Evolutionary conservation across 352 stramenopile genomes (phyloP).

Genomic region (Phytopythium ostracodes): DNA sequence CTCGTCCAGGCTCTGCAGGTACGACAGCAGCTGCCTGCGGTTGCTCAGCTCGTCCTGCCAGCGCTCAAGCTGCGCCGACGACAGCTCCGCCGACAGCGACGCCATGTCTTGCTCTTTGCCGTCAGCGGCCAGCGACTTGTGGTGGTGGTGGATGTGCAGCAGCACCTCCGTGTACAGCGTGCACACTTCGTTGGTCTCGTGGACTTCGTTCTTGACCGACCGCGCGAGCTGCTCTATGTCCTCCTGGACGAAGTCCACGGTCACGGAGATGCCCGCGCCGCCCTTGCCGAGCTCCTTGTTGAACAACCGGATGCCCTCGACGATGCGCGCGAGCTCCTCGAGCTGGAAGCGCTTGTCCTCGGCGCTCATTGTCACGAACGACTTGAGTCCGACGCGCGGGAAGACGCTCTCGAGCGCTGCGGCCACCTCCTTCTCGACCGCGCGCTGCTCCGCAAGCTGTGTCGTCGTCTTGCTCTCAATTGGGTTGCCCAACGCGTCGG

Average conservation of each 20-base stretch:
- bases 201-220: conserved; percentile 54
- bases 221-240: conserved; percentile 37
- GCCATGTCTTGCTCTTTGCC: conserved; percentile 6
- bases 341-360: conserved; percentile 92
- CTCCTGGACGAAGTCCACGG: conserved; percentile 52
- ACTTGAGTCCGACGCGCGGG: conserved; percentile 90
- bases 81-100: conserved; percentile 11
- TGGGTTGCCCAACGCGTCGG: conserved; percentile 16
- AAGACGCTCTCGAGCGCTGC: conserved; percentile 94
- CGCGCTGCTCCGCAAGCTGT: conserved; percentile 56
- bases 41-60: conserved; percentile 93
- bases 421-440: conserved; percentile 83
- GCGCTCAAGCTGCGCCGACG: conserved; percentile 47
- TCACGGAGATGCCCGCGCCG: conserved; percentile 73
- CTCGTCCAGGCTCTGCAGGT: conserved; percentile 90
- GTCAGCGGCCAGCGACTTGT: conserved; percentile 18
- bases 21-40: conserved; percentile 88
- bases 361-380: conserved; percentile 85
- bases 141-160: conserved; percentile 64
- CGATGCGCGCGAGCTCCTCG: conserved; percentile 89
- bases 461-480: conserved; percentile 19
- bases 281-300: conserved; percentile 90
- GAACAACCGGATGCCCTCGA: conserved; percentile 92
- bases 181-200: conserved; percentile 66
- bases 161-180: conserved; percentile 81